Base-by-base conservation (phyloP, 2,329 filamentous ascomycete species). In the Ascochyta rabiei region DNA sequence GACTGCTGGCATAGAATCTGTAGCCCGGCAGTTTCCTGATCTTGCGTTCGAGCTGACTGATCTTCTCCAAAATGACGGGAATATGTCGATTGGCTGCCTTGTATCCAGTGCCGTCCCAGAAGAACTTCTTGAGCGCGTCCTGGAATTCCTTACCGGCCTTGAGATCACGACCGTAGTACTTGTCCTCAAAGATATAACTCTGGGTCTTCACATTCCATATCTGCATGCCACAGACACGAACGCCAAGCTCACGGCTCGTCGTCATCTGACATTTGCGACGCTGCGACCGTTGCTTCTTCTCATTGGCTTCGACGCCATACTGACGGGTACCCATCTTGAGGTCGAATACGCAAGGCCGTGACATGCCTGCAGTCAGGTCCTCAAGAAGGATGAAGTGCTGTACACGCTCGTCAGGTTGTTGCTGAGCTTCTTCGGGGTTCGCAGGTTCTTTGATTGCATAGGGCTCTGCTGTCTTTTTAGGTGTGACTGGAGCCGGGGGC, bases 251-350 rank as follows among this genome's bases (percentile, higher is more conserved):
- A 56, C 88, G 87, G 7, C 95, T 98, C 0, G 95, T 99, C 0
- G 95, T 99, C 60, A 85, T 88, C 61, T 90, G 89, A 75, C 95
- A 98, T 75, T 99, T 99, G 64, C 91, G 88, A 53, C 91, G 86
- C 75, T 99, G 95, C 0, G 95, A 98, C 56, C 89, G 87, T 69
- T 93, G 90, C 75, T 99, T 99, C 80, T 96, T 96, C 38, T 91
- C 87, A 48, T 84, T 87, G 2, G 95, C 95, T 64, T 98, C 93
- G 12, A 98, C 86, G 7, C 95, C 95, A 72, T 97, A 98, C 71
- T 99, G 95, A 2, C 95, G 88, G 7, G 95, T 99, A 18, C 95
- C 95, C 95, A 99, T 99, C 74, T 99, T 99, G 59, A 99, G 81
- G 72, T 99, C 95, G 75, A 99, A 89, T 56, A 99, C 96, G 76